A percentile compares a stretch with the other conserved stretches of the same genome.
phyloP scores from a whole-genome alignment of 164 flowering plant species.

The Pachysandra terminalis region DNA sequence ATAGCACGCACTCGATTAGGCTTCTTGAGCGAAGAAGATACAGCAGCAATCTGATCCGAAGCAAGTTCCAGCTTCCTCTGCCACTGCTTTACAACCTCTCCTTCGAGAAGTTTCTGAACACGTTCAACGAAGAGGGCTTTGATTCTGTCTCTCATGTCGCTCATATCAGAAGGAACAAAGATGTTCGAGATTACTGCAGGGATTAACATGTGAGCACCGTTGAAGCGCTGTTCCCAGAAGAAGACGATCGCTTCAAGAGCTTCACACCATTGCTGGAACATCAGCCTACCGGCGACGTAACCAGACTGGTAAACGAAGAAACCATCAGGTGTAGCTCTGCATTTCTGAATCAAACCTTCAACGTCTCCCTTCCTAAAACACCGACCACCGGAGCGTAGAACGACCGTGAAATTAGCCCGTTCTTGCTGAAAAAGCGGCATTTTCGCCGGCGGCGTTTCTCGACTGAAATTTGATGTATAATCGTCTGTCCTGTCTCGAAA shows the following conservation, averaged over 20 bases:
- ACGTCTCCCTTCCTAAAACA: slow-evolving; percentile 6
- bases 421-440: not conserved
- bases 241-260: slow-evolving; percentile 35
- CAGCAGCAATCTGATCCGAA: slow-evolving; percentile 25
- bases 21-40: slow-evolving; percentile 14
- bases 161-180: slow-evolving; percentile 39
- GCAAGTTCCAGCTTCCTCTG: slow-evolving; percentile 24
- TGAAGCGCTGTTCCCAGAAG: slow-evolving; percentile 62
- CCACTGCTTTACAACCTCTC: slow-evolving; percentile 37
- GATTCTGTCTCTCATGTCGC: slow-evolving; percentile 43
- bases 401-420: slow-evolving; percentile 30
- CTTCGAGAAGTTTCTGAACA: slow-evolving; percentile 22
- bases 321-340: slow-evolving; percentile 19
- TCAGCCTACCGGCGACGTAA: slow-evolving; percentile 25
- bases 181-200: slow-evolving; percentile 29
- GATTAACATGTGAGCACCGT: slow-evolving; percentile 27
- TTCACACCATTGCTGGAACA: slow-evolving; percentile 47
- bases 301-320: slow-evolving; percentile 4
- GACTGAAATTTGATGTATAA: slow-evolving; percentile 3
- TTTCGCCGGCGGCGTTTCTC: slow-evolving; percentile 3
- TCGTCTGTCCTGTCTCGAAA: not conserved
- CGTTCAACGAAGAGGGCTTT: slow-evolving; percentile 33
- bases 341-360: slow-evolving; percentile 18
- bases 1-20: not conserved
- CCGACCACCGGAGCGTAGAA: slow-evolving; percentile 13